Base-by-base conservation (phyloP, 495 filamentous ascomycete genomes). In the Hyaloscypha finlandica region DNA sequence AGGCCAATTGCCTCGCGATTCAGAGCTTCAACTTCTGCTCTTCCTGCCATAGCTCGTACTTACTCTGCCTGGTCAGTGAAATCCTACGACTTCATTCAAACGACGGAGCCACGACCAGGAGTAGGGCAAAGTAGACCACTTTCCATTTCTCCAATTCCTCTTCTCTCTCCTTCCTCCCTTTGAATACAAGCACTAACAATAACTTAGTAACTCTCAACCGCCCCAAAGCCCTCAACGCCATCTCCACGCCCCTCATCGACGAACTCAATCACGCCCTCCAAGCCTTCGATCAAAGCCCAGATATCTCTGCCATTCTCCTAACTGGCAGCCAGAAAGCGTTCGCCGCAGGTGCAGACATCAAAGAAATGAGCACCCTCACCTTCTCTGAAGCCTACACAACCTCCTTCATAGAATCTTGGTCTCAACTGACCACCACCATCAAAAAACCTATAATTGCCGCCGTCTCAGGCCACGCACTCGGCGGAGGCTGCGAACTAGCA, bases 261-360 rank as follows among this genome's bases (percentile, higher is more conserved):
- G 95, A 99, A 80, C 85, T 99, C 74, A 97, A 98, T 79, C 76
- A 86, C 63, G 92, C 93, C 32, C 87, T 99, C 68, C 80, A 77
- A 66, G 80, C 84, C 58, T 86, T 95, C 78, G 90, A 96, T 71
- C 73, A 83, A 59, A 86, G 91, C 72, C 84, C 88, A 59, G 77
- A 79, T 61, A 89, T 92, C 69, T 85, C 88, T 37, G 89, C 89
- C 55, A 91, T 97, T 68, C 80, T 99, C 58, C 86, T 99, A 51
- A 97, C 95, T 0, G 95, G 95, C 58, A 92, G 86, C 67, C 84
- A 90, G 62, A 90, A 89, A 74, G 92, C 94, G 54, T 99, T 99
- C 76, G 95, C 95, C 3, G 95, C 95, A 67, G 95, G 95, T 64
- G 95, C 95, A 65, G 95, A 99, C 79, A 99, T 99, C 80, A 97